Evolutionary conservation across 169 alveolate species (phyloP), one percentile per base, ranked within the genome.

Genomic region (Plasmodium fragile): DNA sequence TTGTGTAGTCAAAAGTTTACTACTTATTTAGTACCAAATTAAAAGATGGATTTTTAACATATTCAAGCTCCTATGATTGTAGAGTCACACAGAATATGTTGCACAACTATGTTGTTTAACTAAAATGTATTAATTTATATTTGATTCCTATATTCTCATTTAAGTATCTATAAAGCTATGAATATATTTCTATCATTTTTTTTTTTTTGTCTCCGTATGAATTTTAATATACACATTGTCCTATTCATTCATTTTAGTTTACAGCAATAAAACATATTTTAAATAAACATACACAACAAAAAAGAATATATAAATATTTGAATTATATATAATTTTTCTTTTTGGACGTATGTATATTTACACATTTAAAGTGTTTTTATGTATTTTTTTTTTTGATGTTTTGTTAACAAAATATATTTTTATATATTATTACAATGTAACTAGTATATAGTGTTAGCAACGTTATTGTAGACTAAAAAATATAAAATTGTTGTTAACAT

Each of bases 191-290:
- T 53, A 36, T 82, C 75, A 30, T 52, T 81, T 25, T 65, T 39
- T 53, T 34, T 81, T 82, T 82, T 82, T 69, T 69, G 82, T 82
- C 70, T 52, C 92, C 92, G 92, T 34, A 82, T 82, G 82, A 36
- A 69, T 69, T 70, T 18, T 22, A 70, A n/a, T 65, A 11, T 43
- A 32, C 25, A 82, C 18, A 39, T 82, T 65, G 39, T 82, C 25
- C 79, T 41, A 36, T 36, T 28, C 18, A 53, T 82, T 53, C 69
- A 53, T 59, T 81, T 45, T 22, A 82, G 69, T 65, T 82, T 82
- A 82, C 79, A 70, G 49, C 22, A 34, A 82, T 22, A 28, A 13
- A 41, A 82, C 52, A 70, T 36, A 82, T 69, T 82, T 82, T 82
- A 22, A 82, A 39, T 69, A 18, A 25, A 70, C 92, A 65, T 82